Evolutionary conservation across 1,139 yeast genomes (phyloP), one percentile per base, ranked within the genome.

Genomic region (Suhomyces chickasaworum): DNA sequence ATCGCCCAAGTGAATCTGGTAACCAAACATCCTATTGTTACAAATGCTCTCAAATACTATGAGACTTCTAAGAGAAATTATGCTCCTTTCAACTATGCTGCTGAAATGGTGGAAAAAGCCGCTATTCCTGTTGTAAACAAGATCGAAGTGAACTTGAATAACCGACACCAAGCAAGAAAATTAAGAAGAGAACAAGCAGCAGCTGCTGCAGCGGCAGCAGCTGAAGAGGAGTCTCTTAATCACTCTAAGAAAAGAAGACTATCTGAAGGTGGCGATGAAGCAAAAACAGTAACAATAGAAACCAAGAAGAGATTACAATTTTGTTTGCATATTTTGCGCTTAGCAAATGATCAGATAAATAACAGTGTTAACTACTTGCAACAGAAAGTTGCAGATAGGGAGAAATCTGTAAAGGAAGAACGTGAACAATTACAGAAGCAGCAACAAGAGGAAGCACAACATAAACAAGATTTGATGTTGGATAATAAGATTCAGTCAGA

Each of bases 331-430:
- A 69, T 89, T 51, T 71, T 89, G 49, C 81, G 85, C 59, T 73
- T 87, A 39, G 96, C 96, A 7, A 89, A 86, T 59, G 84, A 81
- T 51, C 86, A 84, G 51, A 76, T 89, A 23, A 81, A 82, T 32
- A 66, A 76, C 35, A 85, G 86, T 58, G 86, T 87, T n/a, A 68
- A 68, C 45, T 77, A 74, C 46, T 71, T 88, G 42, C 91, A 86
- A 58, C 64, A 62, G 31, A 65, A 64, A 47, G 65, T 75, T 12
- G 44, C 50, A 15, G 72, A 62, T 18, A 57, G 51, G 23, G 67
- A 63, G 35, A 52, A 51, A 33, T 48, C 53, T 16, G 39, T 52
- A 20, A 41, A 51, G 47, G 54, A 52, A 45, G 54, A 52, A 44
- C 47, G 54, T 32, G 66, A 52, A 52, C 39, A 41, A 9, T 37